Base-by-base conservation (phyloP, 2,329 filamentous ascomycete genomes). In the Sporothrix schenckii region DNA sequence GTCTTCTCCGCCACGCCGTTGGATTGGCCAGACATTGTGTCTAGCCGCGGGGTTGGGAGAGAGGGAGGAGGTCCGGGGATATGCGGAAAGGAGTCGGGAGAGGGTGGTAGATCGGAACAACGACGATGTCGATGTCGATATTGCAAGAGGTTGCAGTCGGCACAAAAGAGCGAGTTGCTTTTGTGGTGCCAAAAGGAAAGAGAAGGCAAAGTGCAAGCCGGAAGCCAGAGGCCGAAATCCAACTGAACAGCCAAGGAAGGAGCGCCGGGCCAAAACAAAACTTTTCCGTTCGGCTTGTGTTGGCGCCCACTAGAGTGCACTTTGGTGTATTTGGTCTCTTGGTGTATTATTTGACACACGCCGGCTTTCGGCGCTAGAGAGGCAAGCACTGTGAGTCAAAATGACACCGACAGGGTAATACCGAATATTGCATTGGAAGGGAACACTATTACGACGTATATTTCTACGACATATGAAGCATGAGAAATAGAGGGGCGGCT, bases 1-100 rank as follows among this genome's bases (percentile, higher is more conserved):
- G 74, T 73, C 69, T 66, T 49, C 52, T 70, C 52, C 24, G 70
- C 27, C 6, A 69, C 70, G 44, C 70, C 70, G 60, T 73, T 73
- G 44, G 68, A 54, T 10, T 69, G 56, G 16, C 69, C 63, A n/a
- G 71, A 21, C 72, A 74, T 58, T 49, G 39, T 65, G 56, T 52
- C 10, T 41, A 30, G 27, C 27, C 27, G 19, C 21, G 39, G 24
- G 63, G 53, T 39, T 21, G 30, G 34, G 16, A n/a, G 27, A 21
- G 21, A 39, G 49, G 44, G 47, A 14, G 21, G 34, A 19, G 11
- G 27, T 9, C n/a, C 24, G 50, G 30, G 47, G 30, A 30, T 52
- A 66, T 50, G 13, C 10, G 49, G 49, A 44, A 30, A 27, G 5
- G 49, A 13, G 63, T 54, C 49, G 63, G 44, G 16, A 50, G n/a